Base-by-base conservation (phyloP, 202 grass and related monocot species). In the Carex sylvatica region DNA sequence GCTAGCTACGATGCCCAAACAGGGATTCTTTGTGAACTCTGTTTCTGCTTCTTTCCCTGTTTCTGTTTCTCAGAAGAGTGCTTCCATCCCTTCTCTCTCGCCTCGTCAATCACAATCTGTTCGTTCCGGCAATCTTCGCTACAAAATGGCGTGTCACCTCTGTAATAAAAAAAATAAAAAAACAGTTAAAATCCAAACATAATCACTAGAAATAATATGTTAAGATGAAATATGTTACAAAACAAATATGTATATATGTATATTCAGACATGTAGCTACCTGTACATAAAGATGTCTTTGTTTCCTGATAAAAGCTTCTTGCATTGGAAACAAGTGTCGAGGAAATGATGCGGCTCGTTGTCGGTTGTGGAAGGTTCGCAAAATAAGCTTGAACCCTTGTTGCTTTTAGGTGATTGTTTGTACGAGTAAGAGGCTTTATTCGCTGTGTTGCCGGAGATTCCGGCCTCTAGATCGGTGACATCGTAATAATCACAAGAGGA, bases 201-300 rank as follows among this genome's bases (percentile, higher is more conserved):
- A 71, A 23, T 80, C 58, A 56, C 74, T 54, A 2, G 71, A 78
- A 81, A 8, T 44, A 81, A 49, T 64, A 5, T 64, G 9, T 64
- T 46, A 65, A 3, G 8, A 9, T 6, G 22, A 44, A 14, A 64
- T n/a, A 28, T 26, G 36, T 1, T 10, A 49, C 46, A 49, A 54
- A 30, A 55, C 11, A 54, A 54, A 44, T 15, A 70, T 3, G 20
- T 69, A 11, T 0, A 15, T 11, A 75, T 30, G 23, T 6, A 75
- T 52, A 7, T 13, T 15, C 10, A 74, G 22, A 44, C 6, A 75
- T 31, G 23, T 31, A 53, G 1, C 53, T 73, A 96, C 93, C 88
- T 93, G 83, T 96, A 96, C 93, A 96, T 96, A 79, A 91, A 96
- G 59, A 96, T 96, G 71, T 96, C 93, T 59, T 47, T 86, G 83